Evolutionary conservation across 495 filamentous ascomycete species (phyloP), one percentile per base, ranked within the genome.

Genomic region (Letharia lupina): DNA sequence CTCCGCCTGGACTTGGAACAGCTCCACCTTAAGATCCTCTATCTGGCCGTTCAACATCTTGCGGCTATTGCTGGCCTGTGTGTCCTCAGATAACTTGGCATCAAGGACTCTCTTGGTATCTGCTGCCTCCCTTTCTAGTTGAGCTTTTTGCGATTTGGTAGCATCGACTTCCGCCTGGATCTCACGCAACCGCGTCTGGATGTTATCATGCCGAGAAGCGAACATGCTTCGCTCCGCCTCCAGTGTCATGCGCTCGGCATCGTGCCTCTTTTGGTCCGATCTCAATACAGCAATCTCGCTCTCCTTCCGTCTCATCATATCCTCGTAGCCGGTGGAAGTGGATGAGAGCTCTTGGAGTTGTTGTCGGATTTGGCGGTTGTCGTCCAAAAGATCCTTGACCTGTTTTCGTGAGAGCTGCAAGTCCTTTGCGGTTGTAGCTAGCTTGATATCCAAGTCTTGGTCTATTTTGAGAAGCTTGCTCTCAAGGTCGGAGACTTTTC

Each of bases 281-380:
- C 91, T 88, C 31, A 98, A 81, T 62, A 98, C 80, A 2, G 88
- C 83, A 48, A 98, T 80, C 71, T 98, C 94, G 75, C 93, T 96
- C 71, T 98, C 95, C 73, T 98, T 98, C 61, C 89, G 87, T 33
- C 91, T 80, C 23, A 98, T 86, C 61, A 97, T 83, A 71, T 97
- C 94, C 73, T 98, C 94, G 67, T 96, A 98, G 69, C 89, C 86
- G 1, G 93, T 96, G 0, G 94, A 98, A 0, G 95, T 98, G 35
- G 89, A 84, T 4, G 94, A 93, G 13, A 98, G 81, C 69, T 96
- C 89, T 0, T 88, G 82, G 48, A 98, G 84, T 69, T 97, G 91
- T 67, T 93, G 85, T 18, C 93, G 84, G 40, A 96, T 83, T n/a
- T 88, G 84, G 18, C 85, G 84, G 70, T 98, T 95, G 68, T 98